phyloP scores from a whole-genome alignment of 176 grass and related monocot species.

The Triticum urartu region DNA sequence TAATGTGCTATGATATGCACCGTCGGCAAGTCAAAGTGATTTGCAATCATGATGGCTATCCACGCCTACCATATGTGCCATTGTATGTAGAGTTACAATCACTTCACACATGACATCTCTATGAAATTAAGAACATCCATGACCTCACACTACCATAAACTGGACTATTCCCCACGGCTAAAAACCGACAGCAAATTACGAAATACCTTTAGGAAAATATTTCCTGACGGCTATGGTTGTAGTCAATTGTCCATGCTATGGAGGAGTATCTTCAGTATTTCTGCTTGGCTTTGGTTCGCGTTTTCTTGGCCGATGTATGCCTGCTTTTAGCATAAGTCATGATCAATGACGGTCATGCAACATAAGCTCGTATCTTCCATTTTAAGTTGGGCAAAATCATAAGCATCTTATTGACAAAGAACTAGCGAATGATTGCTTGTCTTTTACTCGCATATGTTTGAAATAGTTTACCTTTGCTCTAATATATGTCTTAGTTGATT shows the following conservation, averaged over 20 bases:
- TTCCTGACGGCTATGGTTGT: background rate
- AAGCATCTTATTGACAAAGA: background rate
- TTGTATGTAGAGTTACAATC: background rate
- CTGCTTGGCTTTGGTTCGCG: background rate
- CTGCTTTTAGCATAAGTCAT: background rate
- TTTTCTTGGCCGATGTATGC: background rate
- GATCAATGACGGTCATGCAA: background rate
- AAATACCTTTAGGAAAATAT: too few species aligned
- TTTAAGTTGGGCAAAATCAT: background rate
- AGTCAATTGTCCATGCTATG: background rate
- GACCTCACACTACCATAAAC: background rate
- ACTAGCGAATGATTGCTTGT: too few species aligned
- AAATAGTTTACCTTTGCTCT: background rate
- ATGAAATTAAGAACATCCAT: background rate
- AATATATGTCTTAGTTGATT: background rate
- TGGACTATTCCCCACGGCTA: too few species aligned
- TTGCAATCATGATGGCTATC: background rate
- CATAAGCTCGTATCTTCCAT: background rate
- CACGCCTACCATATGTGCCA: background rate
- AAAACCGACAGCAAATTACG: too few species aligned
- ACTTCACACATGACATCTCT: background rate
- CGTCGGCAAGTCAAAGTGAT: background rate
- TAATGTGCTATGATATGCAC: background rate
- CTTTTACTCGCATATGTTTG: background rate
- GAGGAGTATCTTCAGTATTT: background rate